Base-by-base conservation (phyloP, 352 stramenopile genomes). In the Phytophthora lateralis region DNA sequence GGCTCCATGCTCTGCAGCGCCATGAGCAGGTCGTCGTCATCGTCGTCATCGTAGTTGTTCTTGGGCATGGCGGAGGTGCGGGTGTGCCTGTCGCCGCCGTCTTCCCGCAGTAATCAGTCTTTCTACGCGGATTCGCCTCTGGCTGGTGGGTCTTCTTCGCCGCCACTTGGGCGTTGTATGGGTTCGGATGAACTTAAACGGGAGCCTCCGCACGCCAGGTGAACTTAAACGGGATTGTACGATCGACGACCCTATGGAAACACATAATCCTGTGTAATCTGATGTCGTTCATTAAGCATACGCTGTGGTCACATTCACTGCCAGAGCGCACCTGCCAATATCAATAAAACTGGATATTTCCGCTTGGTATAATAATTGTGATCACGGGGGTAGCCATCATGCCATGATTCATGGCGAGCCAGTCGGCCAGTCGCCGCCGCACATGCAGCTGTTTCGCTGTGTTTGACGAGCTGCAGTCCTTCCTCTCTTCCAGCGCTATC, bases 1-100 rank as follows among this genome's bases (percentile, higher is more conserved):
- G 86, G 86, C 74, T 95, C 86, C 77, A 89, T 93, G 63, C 75
- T 92, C 72, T 91, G 82, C 34, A 95, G 72, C 60, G 86, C 86
- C 82, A 91, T 84, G 41, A 95, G 68, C 55, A 95, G 68, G 54
- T 92, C 84, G 70, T 95, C 86, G 53, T 95, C 86, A 43, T 94
- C 84, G 61, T 94, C 86, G 62, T 93, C 85, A 61, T 92, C 84
- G 71, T 90, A 86, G 62, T 89, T 82, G 62, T 90, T 88, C 73
- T 85, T 85, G 41, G 72, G 75, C 72, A 82, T 84, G 21, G 35
- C 47, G 18, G 26, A 15, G 14, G 17, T 32, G 7, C 27, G 27
- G 27, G 26, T 9, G 26, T 30, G 26, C 26, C 26, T 30, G 26
- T 30, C 26, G 26, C 26, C 26, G 34, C 29, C 17, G 43, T 29